Base-by-base conservation (phyloP, 768 basidiomycete genomes). In the Kwoniella newhampshirensis region DNA sequence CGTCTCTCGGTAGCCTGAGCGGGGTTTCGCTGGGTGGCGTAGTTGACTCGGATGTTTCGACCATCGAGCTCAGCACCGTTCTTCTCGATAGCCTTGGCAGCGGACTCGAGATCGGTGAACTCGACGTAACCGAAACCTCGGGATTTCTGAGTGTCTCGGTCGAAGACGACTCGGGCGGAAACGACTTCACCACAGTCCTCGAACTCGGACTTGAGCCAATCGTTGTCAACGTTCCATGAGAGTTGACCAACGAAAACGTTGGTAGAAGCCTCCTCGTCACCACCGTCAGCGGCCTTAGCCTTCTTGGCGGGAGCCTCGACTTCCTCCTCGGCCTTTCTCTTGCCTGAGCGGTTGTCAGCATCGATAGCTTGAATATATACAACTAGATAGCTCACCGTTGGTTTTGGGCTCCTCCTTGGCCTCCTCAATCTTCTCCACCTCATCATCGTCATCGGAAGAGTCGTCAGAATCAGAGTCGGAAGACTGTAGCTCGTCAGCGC, bases 151-250 rank as follows among this genome's bases (percentile, higher is more conserved):
- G 75, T 73, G 36, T 77, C 75, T 59, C 78, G 77, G 75, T 81
- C 80, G 58, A 78, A 76, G 83, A 67, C 89, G 59, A 98, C 91
- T n/a, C 83, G 85, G 5, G 90, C 91, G n/a, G 85, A 85, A 59
- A 85, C 83, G 68, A 99, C 84, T 78, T 93, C 89, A 48, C 96
- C 96, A 67, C 86, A 92, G 51, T 82, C 80, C 28, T 86, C 85
- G 64, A 99, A 97, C 77, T 97, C 94, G 75, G 86, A 82, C 46
- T 87, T 84, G 60, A 98, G 85, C 82, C 91, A 89, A 77, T 97
- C 94, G 74, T 90, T 88, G 80, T 97, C 94, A 61, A 98, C 87
- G 75, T 88, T 89, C 93, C 93, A 99, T 12, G 91, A 93, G 42
- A 99, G 82, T 57, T 84, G 83, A 52, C 94, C 94, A 64, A 99